phyloP scores from a whole-genome alignment of 2,329 filamentous ascomycete species.

The Aspergillus sp. region DNA sequence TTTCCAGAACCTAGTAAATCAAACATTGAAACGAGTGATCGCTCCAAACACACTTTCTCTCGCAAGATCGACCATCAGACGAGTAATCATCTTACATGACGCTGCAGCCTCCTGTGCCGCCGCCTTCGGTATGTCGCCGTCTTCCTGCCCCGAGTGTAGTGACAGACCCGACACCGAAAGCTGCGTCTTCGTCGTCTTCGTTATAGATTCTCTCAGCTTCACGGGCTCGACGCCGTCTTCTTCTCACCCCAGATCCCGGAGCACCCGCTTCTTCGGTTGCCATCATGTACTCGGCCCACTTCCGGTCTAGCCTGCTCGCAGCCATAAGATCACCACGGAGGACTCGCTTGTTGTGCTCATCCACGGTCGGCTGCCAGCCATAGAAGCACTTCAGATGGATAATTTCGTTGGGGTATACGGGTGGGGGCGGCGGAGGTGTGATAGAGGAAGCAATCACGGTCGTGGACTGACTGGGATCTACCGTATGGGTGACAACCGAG shows the following conservation, averaged over 20 bases:
- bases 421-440: constrained; percentile 27
- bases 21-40: not conserved
- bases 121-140: constrained; percentile 64
- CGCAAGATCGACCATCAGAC: not conserved
- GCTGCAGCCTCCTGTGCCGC: constrained; percentile 51
- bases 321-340: constrained; percentile 72
- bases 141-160: constrained; percentile 47
- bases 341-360: constrained; percentile 88
- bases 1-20: constrained; percentile 17
- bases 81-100: constrained; percentile 59
- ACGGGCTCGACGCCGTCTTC: constrained; percentile 73
- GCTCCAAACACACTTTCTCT: not conserved
- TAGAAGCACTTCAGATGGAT: constrained; percentile 92
- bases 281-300: constrained; percentile 95
- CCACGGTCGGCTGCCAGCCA: constrained; percentile 90
- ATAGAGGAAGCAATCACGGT: constrained; percentile 28
- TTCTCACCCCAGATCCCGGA: constrained; percentile 59
- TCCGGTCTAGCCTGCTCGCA: constrained; percentile 78
- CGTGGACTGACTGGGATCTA: constrained; percentile 19
- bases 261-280: constrained; percentile 79
- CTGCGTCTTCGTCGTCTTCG: constrained; percentile 72
- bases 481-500: constrained; percentile 37
- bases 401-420: constrained; percentile 69
- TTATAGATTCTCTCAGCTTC: constrained; percentile 80
- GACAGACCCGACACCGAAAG: constrained; percentile 35